A percentile compares a stretch with the other conserved stretches of the same genome.
Evolutionary conservation across 192 early-diverging fungal species (phyloP).

Genomic region (Kickxella alabastrina): DNA sequence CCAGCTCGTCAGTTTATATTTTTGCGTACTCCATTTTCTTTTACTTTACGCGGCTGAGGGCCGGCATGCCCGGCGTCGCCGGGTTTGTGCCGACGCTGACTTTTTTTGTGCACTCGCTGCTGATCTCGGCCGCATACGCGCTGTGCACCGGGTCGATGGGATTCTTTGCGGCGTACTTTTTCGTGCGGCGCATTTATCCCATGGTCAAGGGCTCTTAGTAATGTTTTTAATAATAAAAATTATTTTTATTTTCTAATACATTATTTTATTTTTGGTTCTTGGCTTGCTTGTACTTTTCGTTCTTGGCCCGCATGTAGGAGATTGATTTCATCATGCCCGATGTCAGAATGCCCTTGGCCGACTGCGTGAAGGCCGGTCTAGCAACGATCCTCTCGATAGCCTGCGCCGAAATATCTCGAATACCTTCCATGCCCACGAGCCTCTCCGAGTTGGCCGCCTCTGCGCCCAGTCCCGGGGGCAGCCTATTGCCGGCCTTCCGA

Average conservation of each 20-base stretch:
- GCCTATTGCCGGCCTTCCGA: slow-evolving; percentile 31
- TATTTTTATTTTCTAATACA: too few relatives aligned
- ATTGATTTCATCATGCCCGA: slow-evolving; percentile 69
- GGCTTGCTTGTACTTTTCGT: slow-evolving; percentile 24
- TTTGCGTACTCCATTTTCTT: slow-evolving; percentile 77
- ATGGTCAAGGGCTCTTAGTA: slow-evolving; percentile 21
- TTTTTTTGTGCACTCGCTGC: slow-evolving; percentile 69
- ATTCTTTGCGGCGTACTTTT: slow-evolving; percentile 50
- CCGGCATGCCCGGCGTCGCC: slow-evolving; percentile 47
- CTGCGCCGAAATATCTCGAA: slow-evolving; percentile 38
- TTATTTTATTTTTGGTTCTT: neutral
- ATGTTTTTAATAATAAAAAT: too few relatives aligned
- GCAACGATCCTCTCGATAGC: slow-evolving; percentile 64
- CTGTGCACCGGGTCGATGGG: slow-evolving; percentile 50
- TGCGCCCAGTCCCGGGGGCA: slow-evolving; percentile 26
- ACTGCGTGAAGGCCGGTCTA: slow-evolving; percentile 83
- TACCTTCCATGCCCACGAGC: slow-evolving; percentile 30
- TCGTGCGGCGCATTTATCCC: slow-evolving; percentile 40
- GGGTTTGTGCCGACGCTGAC: slow-evolving; percentile 67
- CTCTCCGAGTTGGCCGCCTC: slow-evolving; percentile 28
- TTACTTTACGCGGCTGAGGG: slow-evolving; percentile 62
- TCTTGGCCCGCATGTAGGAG: slow-evolving; percentile 58
- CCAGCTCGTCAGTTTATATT: slow-evolving; percentile 71
- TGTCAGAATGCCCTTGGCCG: slow-evolving; percentile 86
- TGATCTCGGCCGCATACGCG: slow-evolving; percentile 62